Base-by-base conservation (phyloP, 371 early-diverging fungal genomes). In the Zopfochytrium polystomum region DNA sequence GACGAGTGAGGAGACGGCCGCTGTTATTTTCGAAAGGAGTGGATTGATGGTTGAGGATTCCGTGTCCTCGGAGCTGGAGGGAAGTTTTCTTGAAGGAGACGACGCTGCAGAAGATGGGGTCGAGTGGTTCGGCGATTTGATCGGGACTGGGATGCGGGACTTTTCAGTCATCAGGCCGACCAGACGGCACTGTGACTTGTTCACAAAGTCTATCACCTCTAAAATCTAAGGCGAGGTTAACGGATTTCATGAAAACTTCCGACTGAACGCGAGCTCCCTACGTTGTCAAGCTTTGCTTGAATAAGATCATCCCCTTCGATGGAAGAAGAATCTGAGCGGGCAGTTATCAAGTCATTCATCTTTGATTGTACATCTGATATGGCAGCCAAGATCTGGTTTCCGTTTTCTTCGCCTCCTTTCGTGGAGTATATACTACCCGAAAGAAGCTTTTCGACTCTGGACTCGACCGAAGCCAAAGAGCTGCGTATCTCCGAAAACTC, bases 111-210 rank as follows among this genome's bases (percentile, higher is more conserved):
- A 27, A 29, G 2, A 29, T 15, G 9, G 43, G 1, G 13, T 45
- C 50, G 33, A n/a, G 18, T n/a, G 18, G 48, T 34, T 11, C 15
- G 59, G 59, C 25, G 48, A 48, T 48, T 48, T 13, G 38, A 7
- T n/a, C 7, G 32, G 42, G 38, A 38, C 52, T 13, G 22, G 2
- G 55, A 54, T 13, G 48, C 1, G n/a, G 48, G 48, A 11, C 32
- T 60, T 60, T 20, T 60, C 62, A 1, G 67, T 57, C 29, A 66
- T 18, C 23, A 66, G 53, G 33, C 23, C 42, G 5, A 61, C 67
- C 42, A 66, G 62, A 5, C 67, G 61, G 53, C 61, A 60, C 52
- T 66, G 67, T 2, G 62, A 61, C 43, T 66, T 50, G 58, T 66
- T 60, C 0, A 66, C 62, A 52, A 61, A 66, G 49, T 66, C 62